Base-by-base conservation (phyloP, 257 asterid species). In the Primulina huaijiensis region DNA sequence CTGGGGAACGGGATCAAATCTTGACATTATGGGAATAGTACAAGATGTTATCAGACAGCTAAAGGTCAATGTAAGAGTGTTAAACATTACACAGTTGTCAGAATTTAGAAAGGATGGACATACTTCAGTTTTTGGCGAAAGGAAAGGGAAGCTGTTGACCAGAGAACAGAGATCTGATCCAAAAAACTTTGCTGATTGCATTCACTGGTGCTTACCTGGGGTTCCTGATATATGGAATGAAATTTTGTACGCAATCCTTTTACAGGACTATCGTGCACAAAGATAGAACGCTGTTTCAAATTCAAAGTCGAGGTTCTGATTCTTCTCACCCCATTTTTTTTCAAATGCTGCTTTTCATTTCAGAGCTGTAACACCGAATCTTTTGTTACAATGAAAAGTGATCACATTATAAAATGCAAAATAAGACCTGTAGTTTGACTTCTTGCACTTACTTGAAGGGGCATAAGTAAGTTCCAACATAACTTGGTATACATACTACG, bases 131-230 rank as follows among this genome's bases (percentile, higher is more conserved):
- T 93, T 69, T 20, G 95, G 95, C 43, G 96, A 90, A 74, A 74
- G 96, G 20, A 82, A 80, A 78, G 97, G 96, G 23, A 93, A 93
- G 76, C 91, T 93, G 5, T 74, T 90, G 83, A 93, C 90, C 2
- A 83, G 62, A 70, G 86, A 90, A 80, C 88, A 93, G 74, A 83
- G 84, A 74, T 67, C 81, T 7, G 91, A 89, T 74, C 97, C 99
- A 14, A 80, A 79, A 63, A 84, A 57, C 23, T 89, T 34, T 71
- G 92, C 97, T 5, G 99, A 90, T 68, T 93, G 99, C 82, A 90
- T 93, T n/a, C 97, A 93, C 76, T 93, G 98, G 98, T 93, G 98
- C 88, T 82, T 89, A 74, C 97, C 98, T 0, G 97, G 97, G 72
- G 90, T 93, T 7, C 95, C 97, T 53, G 97, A 90, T 71, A 73